A percentile compares a stretch with the other conserved stretches of the same genome.
These are phyloP conservation scores for Larix kaempferi DNA, from an alignment of 75 land plant genomes.

Conservation along the genomic window DNA sequence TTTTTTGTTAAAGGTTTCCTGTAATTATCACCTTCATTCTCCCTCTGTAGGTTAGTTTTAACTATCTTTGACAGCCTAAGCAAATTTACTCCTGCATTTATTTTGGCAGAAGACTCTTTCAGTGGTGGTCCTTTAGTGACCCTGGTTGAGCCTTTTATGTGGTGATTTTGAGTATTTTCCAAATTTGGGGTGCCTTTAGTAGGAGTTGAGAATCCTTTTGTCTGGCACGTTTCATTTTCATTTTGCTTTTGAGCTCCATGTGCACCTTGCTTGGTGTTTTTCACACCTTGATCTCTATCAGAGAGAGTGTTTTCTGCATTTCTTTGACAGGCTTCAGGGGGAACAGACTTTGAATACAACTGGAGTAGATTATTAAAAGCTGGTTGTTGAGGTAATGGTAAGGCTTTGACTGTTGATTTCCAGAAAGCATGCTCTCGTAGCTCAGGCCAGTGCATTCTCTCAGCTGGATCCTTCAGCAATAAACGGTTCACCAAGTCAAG, in stretches of 20 bases:
- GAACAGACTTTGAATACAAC: slow-evolving; percentile 27
- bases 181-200: slow-evolving; percentile 33
- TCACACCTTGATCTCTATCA: slow-evolving; percentile 27
- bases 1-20: slow-evolving; percentile 47
- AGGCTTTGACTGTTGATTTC: slow-evolving; percentile 51
- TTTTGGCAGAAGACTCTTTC: slow-evolving; percentile 35
- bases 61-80: slow-evolving; percentile 92
- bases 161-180: slow-evolving; percentile 29
- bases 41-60: slow-evolving; percentile 84
- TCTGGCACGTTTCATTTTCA: slow-evolving; percentile 25
- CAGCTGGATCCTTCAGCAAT: slow-evolving; percentile 89
- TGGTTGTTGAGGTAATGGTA: slow-evolving; percentile 83
- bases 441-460: slow-evolving; percentile 90
- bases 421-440: slow-evolving; percentile 91
- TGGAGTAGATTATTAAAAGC: slow-evolving; percentile 70
- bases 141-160: slow-evolving; percentile 27
- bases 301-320: slow-evolving; percentile 40
- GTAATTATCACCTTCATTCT: slow-evolving; percentile 91
- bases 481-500: slow-evolving; percentile 66
- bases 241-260: slow-evolving; percentile 36
- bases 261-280: slow-evolving; percentile 21
- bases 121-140: slow-evolving; percentile 23
- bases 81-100: slow-evolving; percentile 63
- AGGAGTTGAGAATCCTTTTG: slow-evolving; percentile 39
- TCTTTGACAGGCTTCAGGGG: slow-evolving; percentile 26